Evolutionary conservation across 129 eudicot genomes (phyloP).

Genomic region (Pulicaria dysenterica): DNA sequence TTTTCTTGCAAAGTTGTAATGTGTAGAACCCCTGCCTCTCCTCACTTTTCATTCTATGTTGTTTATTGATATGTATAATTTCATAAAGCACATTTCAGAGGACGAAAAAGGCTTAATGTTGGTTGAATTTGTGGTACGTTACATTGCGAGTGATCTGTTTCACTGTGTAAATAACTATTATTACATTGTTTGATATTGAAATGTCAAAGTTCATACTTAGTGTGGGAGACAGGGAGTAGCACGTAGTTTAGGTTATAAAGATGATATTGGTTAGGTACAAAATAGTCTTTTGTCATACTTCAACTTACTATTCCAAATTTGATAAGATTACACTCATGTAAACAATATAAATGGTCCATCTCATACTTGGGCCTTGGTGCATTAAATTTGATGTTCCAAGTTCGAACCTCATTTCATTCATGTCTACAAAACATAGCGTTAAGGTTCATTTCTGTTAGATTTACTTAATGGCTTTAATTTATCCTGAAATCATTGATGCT

Average conservation of each 20-base stretch:
- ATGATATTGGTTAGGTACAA: slow-evolving; percentile 12
- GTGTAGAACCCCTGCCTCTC: not conserved
- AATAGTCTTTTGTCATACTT: slow-evolving; percentile 1
- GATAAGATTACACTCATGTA: slow-evolving; percentile 6
- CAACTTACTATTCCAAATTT: not conserved
- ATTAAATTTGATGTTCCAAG: not conserved
- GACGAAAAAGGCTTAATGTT: slow-evolving; percentile 8
- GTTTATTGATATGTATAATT: not conserved
- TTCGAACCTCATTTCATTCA: slow-evolving; percentile 9
- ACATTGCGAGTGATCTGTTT: not conserved
- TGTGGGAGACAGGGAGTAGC: not conserved
- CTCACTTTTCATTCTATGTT: not conserved
- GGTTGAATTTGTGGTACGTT: slow-evolving; percentile 16
- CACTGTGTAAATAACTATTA: not conserved
- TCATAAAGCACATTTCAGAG: not conserved
- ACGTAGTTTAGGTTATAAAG: slow-evolving; percentile 5
- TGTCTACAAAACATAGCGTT: slow-evolving; percentile 2
- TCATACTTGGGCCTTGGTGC: not conserved
- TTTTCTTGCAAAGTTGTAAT: not conserved
- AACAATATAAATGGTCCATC: not conserved
- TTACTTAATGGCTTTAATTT: not conserved
- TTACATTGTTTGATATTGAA: not conserved
- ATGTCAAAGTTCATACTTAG: not conserved
- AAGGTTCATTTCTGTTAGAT: not conserved
- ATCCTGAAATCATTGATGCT: slow-evolving; percentile 7